Percentiles rank a stretch among this genome's conserved stretches.
phyloP scores from a whole-genome alignment of 2,329 filamentous ascomycete genomes.

The Madurella mycetomatis region DNA sequence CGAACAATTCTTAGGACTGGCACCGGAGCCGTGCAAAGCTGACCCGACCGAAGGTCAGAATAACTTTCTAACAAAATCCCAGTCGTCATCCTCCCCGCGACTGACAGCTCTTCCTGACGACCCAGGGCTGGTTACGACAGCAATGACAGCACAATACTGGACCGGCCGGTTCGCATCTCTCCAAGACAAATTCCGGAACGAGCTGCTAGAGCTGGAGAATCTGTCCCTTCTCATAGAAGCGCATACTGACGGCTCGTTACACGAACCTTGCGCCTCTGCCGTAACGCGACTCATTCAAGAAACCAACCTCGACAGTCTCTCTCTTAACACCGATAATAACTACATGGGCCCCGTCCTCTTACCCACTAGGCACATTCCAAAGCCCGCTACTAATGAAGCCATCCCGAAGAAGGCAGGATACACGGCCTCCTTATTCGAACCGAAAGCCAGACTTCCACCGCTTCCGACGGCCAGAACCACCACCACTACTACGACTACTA shows the following conservation, averaged over 20 bases:
- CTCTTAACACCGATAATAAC: no score
- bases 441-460: background rate
- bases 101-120: slow-evolving; percentile 20
- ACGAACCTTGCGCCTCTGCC: background rate
- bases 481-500: background rate
- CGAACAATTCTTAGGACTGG: background rate
- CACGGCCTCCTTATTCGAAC: background rate
- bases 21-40: background rate
- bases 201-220: slow-evolving; percentile 28
- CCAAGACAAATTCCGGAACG: slow-evolving; percentile 49
- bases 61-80: background rate
- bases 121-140: slow-evolving; percentile 34
- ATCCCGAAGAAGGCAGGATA: slow-evolving; percentile 14
- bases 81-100: background rate
- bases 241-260: slow-evolving; percentile 1
- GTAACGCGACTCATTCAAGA: background rate
- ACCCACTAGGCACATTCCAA: slow-evolving; percentile 15
- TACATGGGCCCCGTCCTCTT: background rate
- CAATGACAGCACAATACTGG: slow-evolving; percentile 55
- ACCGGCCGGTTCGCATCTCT: slow-evolving; percentile 56
- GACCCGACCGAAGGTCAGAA: background rate
- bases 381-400: slow-evolving; percentile 24
- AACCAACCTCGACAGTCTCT: background rate
- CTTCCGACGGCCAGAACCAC: background rate
- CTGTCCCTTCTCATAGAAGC: slow-evolving; percentile 23